phyloP scores from a whole-genome alignment of 441 rosid species.

The Aquilaria agallochum region DNA sequence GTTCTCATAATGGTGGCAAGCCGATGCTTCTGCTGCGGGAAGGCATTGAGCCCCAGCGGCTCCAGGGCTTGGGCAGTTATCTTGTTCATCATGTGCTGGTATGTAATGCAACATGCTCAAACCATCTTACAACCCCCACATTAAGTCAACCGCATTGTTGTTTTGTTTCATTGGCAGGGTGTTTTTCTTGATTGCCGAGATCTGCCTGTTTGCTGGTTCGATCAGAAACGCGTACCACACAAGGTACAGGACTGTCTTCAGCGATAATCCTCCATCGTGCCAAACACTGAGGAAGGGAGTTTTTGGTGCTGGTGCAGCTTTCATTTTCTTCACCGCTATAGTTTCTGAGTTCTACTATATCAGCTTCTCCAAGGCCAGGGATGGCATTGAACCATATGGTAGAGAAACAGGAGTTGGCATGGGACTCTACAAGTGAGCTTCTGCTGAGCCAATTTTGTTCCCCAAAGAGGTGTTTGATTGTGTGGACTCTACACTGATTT shows the following conservation, averaged over 20 bases:
- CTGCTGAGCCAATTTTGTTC: too few species aligned
- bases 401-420: slow-evolving; percentile 38
- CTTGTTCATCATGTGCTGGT: slow-evolving; percentile 62
- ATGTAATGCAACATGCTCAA: slow-evolving; percentile 2
- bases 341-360: slow-evolving; percentile 58
- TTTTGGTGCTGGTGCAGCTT: slow-evolving; percentile 66
- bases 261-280: slow-evolving; percentile 52
- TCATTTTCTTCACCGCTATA: slow-evolving; percentile 48
- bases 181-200: slow-evolving; percentile 62
- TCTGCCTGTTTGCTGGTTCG: slow-evolving; percentile 60
- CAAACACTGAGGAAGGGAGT: slow-evolving; percentile 62
- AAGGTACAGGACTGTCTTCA: slow-evolving; percentile 52
- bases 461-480: background rate
- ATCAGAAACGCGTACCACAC: slow-evolving; percentile 75
- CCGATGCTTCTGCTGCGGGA: slow-evolving; percentile 65
- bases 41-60: slow-evolving; percentile 53
- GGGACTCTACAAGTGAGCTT: slow-evolving; percentile 49
- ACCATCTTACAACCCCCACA: background rate
- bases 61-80: slow-evolving; percentile 58
- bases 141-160: background rate
- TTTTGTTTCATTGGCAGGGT: slow-evolving; percentile 32
- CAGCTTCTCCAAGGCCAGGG: slow-evolving; percentile 45
- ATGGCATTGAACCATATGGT: slow-evolving; percentile 34
- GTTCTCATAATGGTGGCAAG: slow-evolving; percentile 50
- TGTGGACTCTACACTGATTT: slow-evolving; percentile 13